Evolutionary conservation across 208 protist species (phyloP).

Genomic region (Kentomonas sorsogonicus): DNA sequence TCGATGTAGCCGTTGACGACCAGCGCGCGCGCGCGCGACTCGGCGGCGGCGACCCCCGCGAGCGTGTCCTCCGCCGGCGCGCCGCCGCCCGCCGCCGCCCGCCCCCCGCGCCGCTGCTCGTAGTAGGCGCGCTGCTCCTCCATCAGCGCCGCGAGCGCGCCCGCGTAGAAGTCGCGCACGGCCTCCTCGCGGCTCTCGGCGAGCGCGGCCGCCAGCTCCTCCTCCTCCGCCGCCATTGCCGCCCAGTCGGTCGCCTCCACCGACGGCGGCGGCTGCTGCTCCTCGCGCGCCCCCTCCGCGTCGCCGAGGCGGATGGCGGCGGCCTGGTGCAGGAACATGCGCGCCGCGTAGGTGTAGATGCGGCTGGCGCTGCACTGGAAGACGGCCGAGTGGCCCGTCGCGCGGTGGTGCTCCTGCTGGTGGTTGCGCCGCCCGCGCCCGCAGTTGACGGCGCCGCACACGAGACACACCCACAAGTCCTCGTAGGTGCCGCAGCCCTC

Average conservation of each 20-base stretch:
- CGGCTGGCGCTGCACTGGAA: constrained; percentile 67
- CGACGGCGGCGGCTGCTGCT: constrained; percentile 9
- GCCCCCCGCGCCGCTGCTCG: not conserved
- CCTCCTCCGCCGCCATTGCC: constrained; percentile 15
- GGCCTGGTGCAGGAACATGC: constrained; percentile 75
- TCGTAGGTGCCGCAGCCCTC: constrained; percentile 58
- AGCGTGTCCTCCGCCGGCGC: not conserved
- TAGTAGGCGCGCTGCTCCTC: constrained; percentile 35
- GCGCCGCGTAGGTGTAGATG: constrained; percentile 53
- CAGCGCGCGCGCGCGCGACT: constrained; percentile 16
- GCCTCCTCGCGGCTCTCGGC: constrained; percentile 40
- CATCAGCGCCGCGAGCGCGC: constrained; percentile 21
- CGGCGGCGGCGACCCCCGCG: constrained; percentile 11
- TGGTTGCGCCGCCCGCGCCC: constrained; percentile 51
- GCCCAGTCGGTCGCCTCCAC: constrained; percentile 27
- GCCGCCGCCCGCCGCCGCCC: not conserved
- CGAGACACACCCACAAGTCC: constrained; percentile 82
- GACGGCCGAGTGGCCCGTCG: constrained; percentile 65
- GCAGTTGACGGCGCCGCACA: constrained; percentile 77
- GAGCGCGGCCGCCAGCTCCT: constrained; percentile 26
- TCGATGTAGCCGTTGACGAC: constrained; percentile 29
- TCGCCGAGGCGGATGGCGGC: constrained; percentile 57
- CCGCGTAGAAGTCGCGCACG: constrained; percentile 30
- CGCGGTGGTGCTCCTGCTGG: constrained; percentile 45
- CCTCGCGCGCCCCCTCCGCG: constrained; percentile 19